phyloP scores from a whole-genome alignment of 2,329 filamentous ascomycete species.

The Thielaviopsis musarum region DNA sequence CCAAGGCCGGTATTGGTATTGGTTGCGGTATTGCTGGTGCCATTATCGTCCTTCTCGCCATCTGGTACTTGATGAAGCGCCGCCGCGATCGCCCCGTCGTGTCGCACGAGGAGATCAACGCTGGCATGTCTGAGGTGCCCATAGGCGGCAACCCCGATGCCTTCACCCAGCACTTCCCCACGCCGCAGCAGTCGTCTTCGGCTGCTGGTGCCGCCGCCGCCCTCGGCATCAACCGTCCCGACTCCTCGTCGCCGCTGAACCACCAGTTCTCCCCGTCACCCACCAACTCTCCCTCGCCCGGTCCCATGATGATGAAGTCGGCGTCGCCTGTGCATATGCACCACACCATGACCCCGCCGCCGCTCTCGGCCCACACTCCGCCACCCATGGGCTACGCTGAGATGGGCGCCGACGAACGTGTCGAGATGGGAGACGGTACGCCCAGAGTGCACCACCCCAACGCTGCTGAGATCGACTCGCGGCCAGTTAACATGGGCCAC shows the following conservation, averaged over 20 bases:
- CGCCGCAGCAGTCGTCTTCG: background rate
- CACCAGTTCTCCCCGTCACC: conserved; percentile 15
- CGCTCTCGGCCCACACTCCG: conserved; percentile 10
- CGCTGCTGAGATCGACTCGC: conserved; percentile 24
- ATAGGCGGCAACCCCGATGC: conserved; percentile 18
- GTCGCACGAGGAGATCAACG: conserved; percentile 24
- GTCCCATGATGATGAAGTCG: conserved; percentile 2
- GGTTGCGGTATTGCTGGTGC: conserved; percentile 23
- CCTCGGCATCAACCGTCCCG: conserved; percentile 13
- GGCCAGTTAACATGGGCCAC: conserved; percentile 18
- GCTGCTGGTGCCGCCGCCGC: conserved; percentile 10
- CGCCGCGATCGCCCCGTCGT: conserved; percentile 13
- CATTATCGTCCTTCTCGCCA: conserved; percentile 14
- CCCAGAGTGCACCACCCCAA: conserved; percentile 21
- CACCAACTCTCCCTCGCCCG: conserved; percentile 7
- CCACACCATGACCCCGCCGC: conserved; percentile 6
- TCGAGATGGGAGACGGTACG: conserved; percentile 18
- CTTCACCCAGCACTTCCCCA: conserved; percentile 19
- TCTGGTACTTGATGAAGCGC: conserved; percentile 14
- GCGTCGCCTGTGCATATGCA: background rate
- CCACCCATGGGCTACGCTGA: conserved; percentile 11
- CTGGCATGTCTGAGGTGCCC: conserved; percentile 25
- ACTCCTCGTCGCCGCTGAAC: conserved; percentile 15
- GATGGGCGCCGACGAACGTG: conserved; percentile 16
- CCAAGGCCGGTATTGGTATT: conserved; percentile 28